These are phyloP conservation scores for Mollisiaceae sp. DNA, from an alignment of 2,329 filamentous ascomycete species.

Conservation along the genomic window DNA sequence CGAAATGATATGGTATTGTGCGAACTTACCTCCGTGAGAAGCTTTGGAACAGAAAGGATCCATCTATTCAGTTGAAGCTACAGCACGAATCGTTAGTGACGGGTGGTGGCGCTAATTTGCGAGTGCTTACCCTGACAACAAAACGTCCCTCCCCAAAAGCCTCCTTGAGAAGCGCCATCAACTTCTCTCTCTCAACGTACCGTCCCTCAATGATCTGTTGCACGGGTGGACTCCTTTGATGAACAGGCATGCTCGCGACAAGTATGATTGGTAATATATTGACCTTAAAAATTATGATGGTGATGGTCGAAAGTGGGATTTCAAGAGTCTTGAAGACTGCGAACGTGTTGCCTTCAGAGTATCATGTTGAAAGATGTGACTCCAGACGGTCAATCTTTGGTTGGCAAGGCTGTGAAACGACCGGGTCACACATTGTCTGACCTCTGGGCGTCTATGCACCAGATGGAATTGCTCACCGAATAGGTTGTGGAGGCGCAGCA, in stretches of 20 bases:
- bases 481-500: too few species aligned
- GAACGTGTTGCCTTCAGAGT: too few species aligned
- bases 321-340: too few species aligned
- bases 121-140: slow-evolving; percentile 21
- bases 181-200: slow-evolving; percentile 27
- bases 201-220: slow-evolving; percentile 30
- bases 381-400: too few species aligned
- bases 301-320: too few species aligned
- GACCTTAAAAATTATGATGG: not conserved
- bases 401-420: too few species aligned
- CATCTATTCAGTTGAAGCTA: slow-evolving; percentile 23
- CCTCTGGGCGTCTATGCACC: too few species aligned
- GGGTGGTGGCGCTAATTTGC: too few species aligned
- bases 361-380: too few species aligned
- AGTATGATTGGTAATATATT: not conserved
- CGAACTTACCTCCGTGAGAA: slow-evolving; percentile 23
- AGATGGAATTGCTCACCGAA: too few species aligned
- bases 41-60: slow-evolving; percentile 23
- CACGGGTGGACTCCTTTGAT: not conserved
- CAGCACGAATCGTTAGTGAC: not conserved
- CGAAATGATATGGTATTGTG: too few species aligned
- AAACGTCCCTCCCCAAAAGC: slow-evolving; percentile 23
- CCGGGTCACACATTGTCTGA: too few species aligned
- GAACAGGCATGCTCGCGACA: not conserved
- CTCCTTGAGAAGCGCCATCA: slow-evolving; percentile 18